Evolutionary conservation across 768 basidiomycete species (phyloP).

Genomic region (Hygrophoropsis aurantiaca): DNA sequence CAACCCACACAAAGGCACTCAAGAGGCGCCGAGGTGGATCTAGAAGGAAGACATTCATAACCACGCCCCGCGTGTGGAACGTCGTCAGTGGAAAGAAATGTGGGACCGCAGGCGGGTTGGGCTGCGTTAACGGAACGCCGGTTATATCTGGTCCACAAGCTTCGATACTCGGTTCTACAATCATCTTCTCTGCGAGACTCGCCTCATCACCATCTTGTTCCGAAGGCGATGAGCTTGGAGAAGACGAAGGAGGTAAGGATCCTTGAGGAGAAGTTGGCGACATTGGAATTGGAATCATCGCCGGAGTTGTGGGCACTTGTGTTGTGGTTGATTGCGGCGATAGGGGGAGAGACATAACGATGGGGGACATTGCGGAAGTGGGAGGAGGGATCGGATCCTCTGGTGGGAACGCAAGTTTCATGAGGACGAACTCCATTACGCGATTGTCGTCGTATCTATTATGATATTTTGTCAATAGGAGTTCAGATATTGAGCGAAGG

Average conservation of each 20-base stretch:
- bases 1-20: constrained; percentile 71
- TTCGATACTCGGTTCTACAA: no score
- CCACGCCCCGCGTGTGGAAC: constrained; percentile 64
- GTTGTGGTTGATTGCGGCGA: no score
- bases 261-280: constrained; percentile 24
- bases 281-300: constrained; percentile 14
- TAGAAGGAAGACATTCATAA: constrained; percentile 77
- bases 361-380: no score
- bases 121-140: background rate
- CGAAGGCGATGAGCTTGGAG: no score
- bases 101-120: constrained; percentile 8
- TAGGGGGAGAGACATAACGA: no score
- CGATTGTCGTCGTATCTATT: constrained; percentile 57
- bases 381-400: constrained; percentile 12
- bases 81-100: constrained; percentile 65
- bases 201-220: no score
- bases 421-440: constrained; percentile 70
- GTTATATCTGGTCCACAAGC: no score
- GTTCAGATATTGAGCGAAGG: constrained; percentile 2
- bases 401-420: constrained; percentile 63
- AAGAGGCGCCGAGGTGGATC: constrained; percentile 61
- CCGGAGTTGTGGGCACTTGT: no score
- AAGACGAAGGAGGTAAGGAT: no score
- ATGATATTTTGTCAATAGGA: constrained; percentile 1
- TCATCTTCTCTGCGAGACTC: no score